Evolutionary conservation across 805 yeast species (phyloP).

Genomic region (Scheffersomyces coipomensis): DNA sequence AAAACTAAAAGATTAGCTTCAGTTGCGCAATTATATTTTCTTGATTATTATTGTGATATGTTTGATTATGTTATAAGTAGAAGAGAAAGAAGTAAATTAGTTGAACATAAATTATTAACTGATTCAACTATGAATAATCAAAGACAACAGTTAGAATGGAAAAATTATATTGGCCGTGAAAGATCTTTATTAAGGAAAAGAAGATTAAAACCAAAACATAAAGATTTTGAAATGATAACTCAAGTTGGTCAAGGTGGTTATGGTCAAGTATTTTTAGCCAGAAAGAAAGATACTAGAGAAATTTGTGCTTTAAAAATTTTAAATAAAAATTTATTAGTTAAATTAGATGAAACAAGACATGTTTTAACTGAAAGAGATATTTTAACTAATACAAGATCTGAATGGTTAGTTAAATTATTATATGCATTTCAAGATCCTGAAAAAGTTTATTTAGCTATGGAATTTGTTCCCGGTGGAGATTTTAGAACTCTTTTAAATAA

Average conservation of each 20-base stretch:
- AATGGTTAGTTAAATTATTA: constrained; percentile 90
- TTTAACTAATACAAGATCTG: constrained; percentile 90
- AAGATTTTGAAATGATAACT: constrained; percentile 93
- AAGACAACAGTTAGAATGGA: constrained; percentile 56
- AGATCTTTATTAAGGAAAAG: constrained; percentile 81
- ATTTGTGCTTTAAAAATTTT: constrained; percentile 92
- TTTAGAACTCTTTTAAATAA: constrained; percentile 91
- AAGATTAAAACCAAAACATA: constrained; percentile 87
- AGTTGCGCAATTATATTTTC: constrained; percentile 89
- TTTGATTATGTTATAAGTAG: constrained; percentile 88
- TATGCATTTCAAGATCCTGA: constrained; percentile 95
- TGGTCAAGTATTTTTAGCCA: constrained; percentile 96
- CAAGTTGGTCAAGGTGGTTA: constrained; percentile 99
- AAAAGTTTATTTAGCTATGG: constrained; percentile 94
- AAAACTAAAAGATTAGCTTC: constrained; percentile 84
- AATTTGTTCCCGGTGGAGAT: constrained; percentile 99
- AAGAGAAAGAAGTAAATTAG: constrained; percentile 75
- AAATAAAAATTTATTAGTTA: constrained; percentile 80
- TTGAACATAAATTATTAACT: constrained; percentile 55
- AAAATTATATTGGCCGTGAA: constrained; percentile 78
- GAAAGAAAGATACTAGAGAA: constrained; percentile 91
- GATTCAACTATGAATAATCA: constrained; percentile 42
- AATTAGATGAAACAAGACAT: constrained; percentile 93
- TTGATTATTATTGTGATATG: constrained; percentile 95
- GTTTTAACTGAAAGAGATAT: constrained; percentile 96